phyloP scores from a whole-genome alignment of 1,284 basidiomycete species.

The Austropuccinia psidii region DNA sequence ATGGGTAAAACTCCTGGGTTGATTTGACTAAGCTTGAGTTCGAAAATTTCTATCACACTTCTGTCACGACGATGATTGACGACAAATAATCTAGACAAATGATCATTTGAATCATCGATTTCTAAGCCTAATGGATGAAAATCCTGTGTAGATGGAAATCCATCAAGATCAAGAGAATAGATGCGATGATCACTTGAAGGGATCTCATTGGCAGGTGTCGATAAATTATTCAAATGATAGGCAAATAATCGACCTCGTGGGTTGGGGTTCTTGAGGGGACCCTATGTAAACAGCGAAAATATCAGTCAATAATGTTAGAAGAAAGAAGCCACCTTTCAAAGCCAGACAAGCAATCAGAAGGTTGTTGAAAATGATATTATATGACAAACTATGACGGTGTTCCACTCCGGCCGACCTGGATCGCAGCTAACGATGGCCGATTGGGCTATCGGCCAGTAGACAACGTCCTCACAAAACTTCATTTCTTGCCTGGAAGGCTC shows the following conservation, averaged over 20 bases:
- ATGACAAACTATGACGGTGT: conserved; percentile 55
- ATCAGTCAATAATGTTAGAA: conserved; percentile 8
- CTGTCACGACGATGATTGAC: conserved; percentile 31
- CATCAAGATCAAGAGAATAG: conserved; percentile 46
- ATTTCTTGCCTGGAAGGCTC: conserved; percentile 15
- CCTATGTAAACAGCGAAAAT: conserved; percentile 42
- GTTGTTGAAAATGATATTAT: not conserved
- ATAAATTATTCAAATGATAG: not conserved
- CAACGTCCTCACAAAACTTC: conserved; percentile 59
- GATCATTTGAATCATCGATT: conserved; percentile 53
- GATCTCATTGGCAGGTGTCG: not conserved
- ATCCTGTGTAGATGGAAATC: conserved; percentile 53
- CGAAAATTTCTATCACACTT: conserved; percentile 31
- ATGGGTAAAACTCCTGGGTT: not conserved
- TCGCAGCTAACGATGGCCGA: conserved; percentile 53
- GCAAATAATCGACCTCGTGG: conserved; percentile 55
- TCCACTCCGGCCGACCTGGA: conserved; percentile 55
- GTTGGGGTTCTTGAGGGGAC: conserved; percentile 54
- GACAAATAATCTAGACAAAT: conserved; percentile 39
- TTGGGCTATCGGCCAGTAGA: conserved; percentile 56
- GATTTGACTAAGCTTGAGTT: not conserved
- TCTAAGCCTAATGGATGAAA: conserved; percentile 59
- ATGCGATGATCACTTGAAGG: not conserved
- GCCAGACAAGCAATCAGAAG: too few relatives aligned
- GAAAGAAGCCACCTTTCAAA: too few relatives aligned